A percentile compares a stretch with the other conserved stretches of the same genome.
Evolutionary conservation across 139 green algal species (phyloP).

Genomic region (Spirogloea muscicola): DNA sequence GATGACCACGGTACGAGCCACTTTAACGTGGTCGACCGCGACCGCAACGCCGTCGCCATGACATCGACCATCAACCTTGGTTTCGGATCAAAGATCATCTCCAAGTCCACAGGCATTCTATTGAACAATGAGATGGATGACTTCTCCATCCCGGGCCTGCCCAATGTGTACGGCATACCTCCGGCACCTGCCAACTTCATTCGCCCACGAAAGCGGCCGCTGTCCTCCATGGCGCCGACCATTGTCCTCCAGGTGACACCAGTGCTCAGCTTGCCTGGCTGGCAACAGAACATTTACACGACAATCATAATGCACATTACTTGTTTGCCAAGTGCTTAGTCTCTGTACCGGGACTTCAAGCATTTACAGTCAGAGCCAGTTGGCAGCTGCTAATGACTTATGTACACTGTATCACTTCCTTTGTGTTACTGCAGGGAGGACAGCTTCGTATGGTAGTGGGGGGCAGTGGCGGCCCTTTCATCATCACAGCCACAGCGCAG

Average conservation of each 20-base stretch:
- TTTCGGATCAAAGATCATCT: slow-evolving; percentile 74
- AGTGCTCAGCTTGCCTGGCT: too few species aligned
- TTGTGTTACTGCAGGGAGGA: too few species aligned
- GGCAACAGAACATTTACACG: too few species aligned
- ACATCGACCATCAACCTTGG: slow-evolving; percentile 80
- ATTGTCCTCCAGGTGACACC: slow-evolving; percentile 59
- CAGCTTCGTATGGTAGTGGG: slow-evolving; percentile 57
- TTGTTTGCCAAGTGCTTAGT: too few species aligned
- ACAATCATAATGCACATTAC: too few species aligned
- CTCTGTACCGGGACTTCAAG: too few species aligned
- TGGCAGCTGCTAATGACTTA: too few species aligned
- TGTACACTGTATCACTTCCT: too few species aligned
- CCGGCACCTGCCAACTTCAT: slow-evolving; percentile 78
- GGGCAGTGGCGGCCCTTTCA: slow-evolving; percentile 70
- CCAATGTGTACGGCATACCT: too few species aligned
- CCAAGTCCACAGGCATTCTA: slow-evolving; percentile 65
- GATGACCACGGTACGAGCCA: slow-evolving; percentile 77
- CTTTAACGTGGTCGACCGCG: slow-evolving; percentile 65
- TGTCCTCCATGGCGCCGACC: slow-evolving; percentile 80
- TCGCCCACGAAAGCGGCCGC: slow-evolving; percentile 70
- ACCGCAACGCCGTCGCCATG: slow-evolving; percentile 67
- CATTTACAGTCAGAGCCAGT: too few species aligned
- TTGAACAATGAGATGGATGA: slow-evolving; percentile 93
- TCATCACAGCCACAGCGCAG: slow-evolving; percentile 73
- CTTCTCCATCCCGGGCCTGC: slow-evolving; percentile 65